Evolutionary conservation across 2,329 filamentous ascomycete species (phyloP).

Genomic region (Emmonsiellopsis sp.): DNA sequence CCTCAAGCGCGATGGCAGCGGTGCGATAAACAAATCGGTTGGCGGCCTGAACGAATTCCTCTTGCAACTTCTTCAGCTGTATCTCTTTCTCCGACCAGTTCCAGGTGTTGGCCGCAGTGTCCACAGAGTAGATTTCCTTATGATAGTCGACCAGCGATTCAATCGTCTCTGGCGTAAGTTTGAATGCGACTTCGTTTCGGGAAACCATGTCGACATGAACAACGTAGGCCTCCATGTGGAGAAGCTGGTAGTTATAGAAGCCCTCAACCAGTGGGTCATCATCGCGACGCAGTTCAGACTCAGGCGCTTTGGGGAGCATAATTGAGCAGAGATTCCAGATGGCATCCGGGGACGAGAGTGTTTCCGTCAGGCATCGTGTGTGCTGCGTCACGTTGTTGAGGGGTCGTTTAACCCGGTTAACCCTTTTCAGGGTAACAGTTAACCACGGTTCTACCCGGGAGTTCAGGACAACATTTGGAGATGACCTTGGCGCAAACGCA

Average conservation of each 20-base stretch:
- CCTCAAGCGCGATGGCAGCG: constrained; percentile 79
- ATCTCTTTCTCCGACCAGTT: constrained; percentile 95
- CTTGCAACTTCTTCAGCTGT: constrained; percentile 93
- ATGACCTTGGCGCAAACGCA: constrained; percentile 87
- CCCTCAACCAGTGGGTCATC: constrained; percentile 74
- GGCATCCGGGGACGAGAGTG: constrained; percentile 75
- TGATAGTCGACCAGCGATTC: constrained; percentile 89
- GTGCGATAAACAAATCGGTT: constrained; percentile 97
- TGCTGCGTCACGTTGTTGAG: constrained; percentile 96
- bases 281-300: constrained; percentile 74
- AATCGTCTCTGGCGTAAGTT: constrained; percentile 91
- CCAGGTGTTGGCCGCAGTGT: constrained; percentile 80
- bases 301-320: constrained; percentile 84
- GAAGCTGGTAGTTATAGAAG: constrained; percentile 82
- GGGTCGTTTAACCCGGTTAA: constrained; percentile 92
- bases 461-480: constrained; percentile 87
- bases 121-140: constrained; percentile 86
- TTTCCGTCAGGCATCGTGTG: constrained; percentile 90
- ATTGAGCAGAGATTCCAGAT: constrained; percentile 92
- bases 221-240: constrained; percentile 93
- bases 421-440: constrained; percentile 90
- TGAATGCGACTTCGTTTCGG: constrained; percentile 95
- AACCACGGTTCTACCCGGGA: constrained; percentile 93
- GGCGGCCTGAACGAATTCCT: constrained; percentile 90
- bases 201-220: constrained; percentile 99